Evolutionary conservation across 352 stramenopile species (phyloP).

Genomic region (Peronospora farinosa): DNA sequence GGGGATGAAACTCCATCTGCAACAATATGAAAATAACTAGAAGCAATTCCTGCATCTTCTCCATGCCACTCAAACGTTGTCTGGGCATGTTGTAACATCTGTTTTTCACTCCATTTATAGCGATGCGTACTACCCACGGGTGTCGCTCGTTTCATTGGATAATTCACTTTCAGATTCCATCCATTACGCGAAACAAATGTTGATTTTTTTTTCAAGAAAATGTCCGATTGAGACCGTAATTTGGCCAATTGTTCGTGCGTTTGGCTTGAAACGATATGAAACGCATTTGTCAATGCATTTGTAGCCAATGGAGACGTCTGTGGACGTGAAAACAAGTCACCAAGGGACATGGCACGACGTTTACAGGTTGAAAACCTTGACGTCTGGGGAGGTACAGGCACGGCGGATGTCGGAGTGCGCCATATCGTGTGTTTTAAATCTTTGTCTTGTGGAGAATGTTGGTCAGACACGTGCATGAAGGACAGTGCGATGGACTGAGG

Average conservation of each 20-base stretch:
- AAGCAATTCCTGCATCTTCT: constrained; percentile 58
- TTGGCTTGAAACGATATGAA: constrained; percentile 36
- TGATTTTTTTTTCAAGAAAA: constrained; percentile 34
- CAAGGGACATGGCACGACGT: constrained; percentile 48
- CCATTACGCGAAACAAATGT: constrained; percentile 2
- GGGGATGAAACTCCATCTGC: constrained; percentile 67
- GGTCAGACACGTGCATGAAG: constrained; percentile 5
- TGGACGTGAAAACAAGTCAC: constrained; percentile 34
- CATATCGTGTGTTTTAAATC: constrained; percentile 13
- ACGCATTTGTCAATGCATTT: constrained; percentile 34
- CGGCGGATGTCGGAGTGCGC: constrained; percentile 6
- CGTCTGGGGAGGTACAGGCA: constrained; percentile 2
- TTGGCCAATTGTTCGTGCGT: constrained; percentile 37
- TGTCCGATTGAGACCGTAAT: constrained; percentile 37
- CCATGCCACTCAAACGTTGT: constrained; percentile 44
- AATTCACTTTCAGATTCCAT: constrained; percentile 32
- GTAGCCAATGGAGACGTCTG: constrained; percentile 22
- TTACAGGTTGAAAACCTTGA: constrained; percentile 24
- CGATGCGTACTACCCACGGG: not conserved
- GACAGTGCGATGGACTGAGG: constrained; percentile 1
- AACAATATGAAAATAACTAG: constrained; percentile 69
- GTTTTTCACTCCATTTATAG: constrained; percentile 20
- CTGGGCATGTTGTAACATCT: too few relatives aligned
- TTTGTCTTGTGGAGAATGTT: constrained; percentile 1
- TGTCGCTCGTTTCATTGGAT: constrained; percentile 18